Evolutionary conservation across 768 basidiomycete genomes (phyloP), one percentile per base, ranked within the genome.

Genomic region (Termitomyces sp.): DNA sequence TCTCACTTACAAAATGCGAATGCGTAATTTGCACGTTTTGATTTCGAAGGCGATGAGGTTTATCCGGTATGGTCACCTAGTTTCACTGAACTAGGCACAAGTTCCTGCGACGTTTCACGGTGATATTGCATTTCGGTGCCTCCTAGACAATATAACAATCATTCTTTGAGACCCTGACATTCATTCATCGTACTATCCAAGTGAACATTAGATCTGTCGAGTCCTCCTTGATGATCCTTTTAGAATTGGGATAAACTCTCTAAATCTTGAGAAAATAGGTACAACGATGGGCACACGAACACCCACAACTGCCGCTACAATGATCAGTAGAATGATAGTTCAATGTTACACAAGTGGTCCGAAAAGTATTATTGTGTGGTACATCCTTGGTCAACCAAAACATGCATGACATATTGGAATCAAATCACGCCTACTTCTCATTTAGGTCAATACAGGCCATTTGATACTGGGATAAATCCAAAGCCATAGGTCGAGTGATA

Each of bases 351-450:
- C 33, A 20, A 9, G 28, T 53, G 54, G 43, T 55, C 55, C 40
- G 40, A 51, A 14, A 55, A 43, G 16, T 51, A 14, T 35, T 33
- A 14, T 38, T 38, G 16, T 33, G 7, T 33, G 20, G 35, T 24
- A n/a, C 53, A 40, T 30, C 46, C 59, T 22, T 47, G 46, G 9
- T 45, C 43, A 61, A 49, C 53, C 33, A 50, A 55, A 33, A 33
- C 33, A 61, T 51, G 51, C 40, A 55, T 33, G 50, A 20, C 26
- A 54, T 46, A 47, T 52, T 54, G 35, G 50, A 53, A 60, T 56
- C 55, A 54, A 54, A 59, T 58, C 56, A 44, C 43, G 32, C 38
- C 50, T n/a, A 10, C 40, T 30, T 45, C 51, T 56, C 36, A 24
- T 24, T 50, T 16, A 20, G 33, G 49, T 8, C 49, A 33, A 42